A percentile compares a stretch with the other conserved stretches of the same genome.
These are phyloP conservation scores for Chlamydomonas eustigma DNA, from an alignment of 139 green algal species.

Conservation along the genomic window DNA sequence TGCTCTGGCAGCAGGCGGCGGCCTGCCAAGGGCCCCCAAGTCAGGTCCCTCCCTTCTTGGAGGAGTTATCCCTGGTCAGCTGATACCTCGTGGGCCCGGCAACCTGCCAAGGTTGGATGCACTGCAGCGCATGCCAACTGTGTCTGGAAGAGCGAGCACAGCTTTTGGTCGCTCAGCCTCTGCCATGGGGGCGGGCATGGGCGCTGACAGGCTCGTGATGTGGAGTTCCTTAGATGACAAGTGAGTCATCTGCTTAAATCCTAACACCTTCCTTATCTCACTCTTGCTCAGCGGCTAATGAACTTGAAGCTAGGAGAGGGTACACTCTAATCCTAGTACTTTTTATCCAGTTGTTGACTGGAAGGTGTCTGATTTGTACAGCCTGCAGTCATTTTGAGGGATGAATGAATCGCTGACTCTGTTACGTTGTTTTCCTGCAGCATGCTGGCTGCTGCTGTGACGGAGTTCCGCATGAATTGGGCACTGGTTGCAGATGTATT, in stretches of 20 bases:
- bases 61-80: background rate
- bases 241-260: background rate
- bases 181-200: background rate
- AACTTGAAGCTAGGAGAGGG: too few relatives aligned
- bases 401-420: too few relatives aligned
- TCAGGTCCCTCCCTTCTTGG: background rate
- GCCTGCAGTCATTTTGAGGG: too few relatives aligned
- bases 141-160: background rate
- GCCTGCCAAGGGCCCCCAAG: background rate
- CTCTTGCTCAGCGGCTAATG: too few relatives aligned
- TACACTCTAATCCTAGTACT: too few relatives aligned
- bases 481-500: conserved; percentile 43
- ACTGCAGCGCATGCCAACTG: conserved; percentile 2
- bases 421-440: too few relatives aligned
- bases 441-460: conserved; percentile 36
- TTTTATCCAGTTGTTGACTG: too few relatives aligned
- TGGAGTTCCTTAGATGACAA: conserved; percentile 3
- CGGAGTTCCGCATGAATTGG: conserved; percentile 44
- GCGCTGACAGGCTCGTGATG: background rate
- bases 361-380: too few relatives aligned
- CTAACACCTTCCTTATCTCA: background rate
- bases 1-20: background rate
- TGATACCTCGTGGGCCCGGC: background rate
- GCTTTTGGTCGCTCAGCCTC: background rate
- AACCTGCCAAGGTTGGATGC: background rate